Evolutionary conservation across 768 basidiomycete genomes (phyloP).

Genomic region (Naematelia encephala): DNA sequence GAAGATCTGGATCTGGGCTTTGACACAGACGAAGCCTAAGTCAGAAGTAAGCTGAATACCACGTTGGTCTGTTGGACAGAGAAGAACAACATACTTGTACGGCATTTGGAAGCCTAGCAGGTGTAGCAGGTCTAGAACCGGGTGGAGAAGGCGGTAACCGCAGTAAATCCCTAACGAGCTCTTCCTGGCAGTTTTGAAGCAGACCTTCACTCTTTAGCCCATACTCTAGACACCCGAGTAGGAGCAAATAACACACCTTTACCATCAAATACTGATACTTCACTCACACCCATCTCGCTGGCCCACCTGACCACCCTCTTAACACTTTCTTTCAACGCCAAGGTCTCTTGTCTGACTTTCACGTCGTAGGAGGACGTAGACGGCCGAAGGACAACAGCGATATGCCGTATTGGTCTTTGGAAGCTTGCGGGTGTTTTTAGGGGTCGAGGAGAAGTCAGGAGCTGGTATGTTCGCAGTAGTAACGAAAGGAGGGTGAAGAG

Average conservation of each 20-base stretch:
- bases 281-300: slow-evolving; percentile 11
- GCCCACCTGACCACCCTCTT: slow-evolving; percentile 8
- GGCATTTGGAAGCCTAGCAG: background rate
- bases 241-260: slow-evolving; percentile 7
- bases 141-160: background rate
- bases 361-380: background rate
- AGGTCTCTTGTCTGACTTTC: background rate
- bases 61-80: too few species aligned
- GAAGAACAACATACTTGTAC: too few species aligned
- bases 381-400: slow-evolving; percentile 13
- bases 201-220: background rate
- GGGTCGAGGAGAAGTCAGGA: background rate
- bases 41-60: too few species aligned
- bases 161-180: background rate
- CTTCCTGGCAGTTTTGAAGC: background rate
- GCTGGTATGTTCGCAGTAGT: slow-evolving; percentile 16
- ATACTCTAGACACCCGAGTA: background rate
- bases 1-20: too few species aligned
- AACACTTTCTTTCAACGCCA: slow-evolving; percentile 10
- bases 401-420: slow-evolving; percentile 8
- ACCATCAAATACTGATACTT: slow-evolving; percentile 14
- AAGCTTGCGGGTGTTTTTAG: background rate
- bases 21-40: too few species aligned
- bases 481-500: slow-evolving; percentile 19
- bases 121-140: background rate